Percentiles rank a stretch among this genome's conserved stretches.
phyloP scores from a whole-genome alignment of 2,329 filamentous ascomycete genomes.

The Cladosporium cucumerinum region DNA sequence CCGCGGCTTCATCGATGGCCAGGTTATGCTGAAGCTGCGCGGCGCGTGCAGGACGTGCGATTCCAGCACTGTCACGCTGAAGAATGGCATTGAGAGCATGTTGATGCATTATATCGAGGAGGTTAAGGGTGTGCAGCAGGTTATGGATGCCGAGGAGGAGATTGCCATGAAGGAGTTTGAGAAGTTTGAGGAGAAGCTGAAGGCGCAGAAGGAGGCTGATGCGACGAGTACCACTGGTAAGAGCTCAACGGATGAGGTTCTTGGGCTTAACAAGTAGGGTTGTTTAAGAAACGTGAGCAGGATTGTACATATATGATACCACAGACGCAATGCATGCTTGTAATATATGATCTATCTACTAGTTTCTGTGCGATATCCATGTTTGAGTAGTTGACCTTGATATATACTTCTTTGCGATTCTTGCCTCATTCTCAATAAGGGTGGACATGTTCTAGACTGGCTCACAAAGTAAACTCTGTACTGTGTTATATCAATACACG shows the following conservation, averaged over 20 bases:
- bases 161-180: constrained; percentile 83
- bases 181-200: constrained; percentile 85
- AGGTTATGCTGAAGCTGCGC: constrained; percentile 68
- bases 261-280: not conserved
- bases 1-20: constrained; percentile 74
- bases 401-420: not conserved
- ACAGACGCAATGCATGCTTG: constrained; percentile 1
- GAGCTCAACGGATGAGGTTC: constrained; percentile 51
- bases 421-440: not conserved
- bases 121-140: constrained; percentile 86
- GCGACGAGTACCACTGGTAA: constrained; percentile 51
- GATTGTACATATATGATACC: constrained; percentile 3
- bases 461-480: not conserved
- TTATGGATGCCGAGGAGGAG: constrained; percentile 88
- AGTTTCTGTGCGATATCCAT: not conserved
- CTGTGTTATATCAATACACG: too few relatives aligned
- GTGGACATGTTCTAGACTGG: not conserved
- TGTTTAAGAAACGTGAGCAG: not conserved
- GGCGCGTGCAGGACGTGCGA: constrained; percentile 95
- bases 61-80: constrained; percentile 91
- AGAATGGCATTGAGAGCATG: constrained; percentile 98
- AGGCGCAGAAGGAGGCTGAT: constrained; percentile 54
- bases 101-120: constrained; percentile 88
- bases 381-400: not conserved
- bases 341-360: not conserved